A percentile compares a stretch with the other conserved stretches of the same genome.
Conservation (phyloP, 2,329 filamentous ascomycete genomes). For the Fusarium acutatum region DNA sequence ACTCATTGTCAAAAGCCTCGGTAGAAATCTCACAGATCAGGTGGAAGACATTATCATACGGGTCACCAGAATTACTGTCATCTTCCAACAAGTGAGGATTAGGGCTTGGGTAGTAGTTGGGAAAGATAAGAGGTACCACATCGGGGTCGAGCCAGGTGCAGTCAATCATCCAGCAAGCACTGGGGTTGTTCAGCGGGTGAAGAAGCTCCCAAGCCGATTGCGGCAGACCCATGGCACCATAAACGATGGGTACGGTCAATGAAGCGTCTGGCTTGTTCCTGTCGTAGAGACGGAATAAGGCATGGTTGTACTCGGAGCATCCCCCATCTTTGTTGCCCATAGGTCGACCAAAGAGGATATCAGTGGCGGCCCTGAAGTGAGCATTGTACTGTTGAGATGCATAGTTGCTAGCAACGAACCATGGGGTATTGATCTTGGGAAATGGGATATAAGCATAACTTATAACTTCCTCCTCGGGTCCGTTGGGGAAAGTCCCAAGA, state of each 20-base stretch:
- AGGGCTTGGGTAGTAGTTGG: slow-evolving; percentile 28
- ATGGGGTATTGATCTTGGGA: slow-evolving; percentile 4
- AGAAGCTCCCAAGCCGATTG: slow-evolving; percentile 27
- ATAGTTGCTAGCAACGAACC: slow-evolving; percentile 25
- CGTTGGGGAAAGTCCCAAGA: neutral
- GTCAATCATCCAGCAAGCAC: slow-evolving; percentile 24
- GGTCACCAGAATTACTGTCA: neutral
- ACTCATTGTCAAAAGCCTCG: slow-evolving; percentile 4
- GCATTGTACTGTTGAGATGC: slow-evolving; percentile 41
- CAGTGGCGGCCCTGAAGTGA: slow-evolving; percentile 36
- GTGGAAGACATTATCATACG: neutral
- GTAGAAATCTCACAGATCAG: neutral
- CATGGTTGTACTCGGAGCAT: slow-evolving; percentile 13
- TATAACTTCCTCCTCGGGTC: neutral
- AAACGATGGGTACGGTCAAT: slow-evolving; percentile 1
- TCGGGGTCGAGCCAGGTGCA: neutral
- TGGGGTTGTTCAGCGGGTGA: slow-evolving; percentile 23
- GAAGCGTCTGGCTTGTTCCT: neutral
- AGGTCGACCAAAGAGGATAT: slow-evolving; percentile 38
- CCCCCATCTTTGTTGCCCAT: neutral
- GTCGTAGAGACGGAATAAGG: slow-evolving; percentile 26
- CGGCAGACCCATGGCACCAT: slow-evolving; percentile 23
- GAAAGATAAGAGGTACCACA: slow-evolving; percentile 17
- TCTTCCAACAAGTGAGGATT: slow-evolving; percentile 9
- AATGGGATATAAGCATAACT: slow-evolving; percentile 36